Evolutionary conservation across 2,329 filamentous ascomycete species (phyloP).

Genomic region (Exophiala spinifera): DNA sequence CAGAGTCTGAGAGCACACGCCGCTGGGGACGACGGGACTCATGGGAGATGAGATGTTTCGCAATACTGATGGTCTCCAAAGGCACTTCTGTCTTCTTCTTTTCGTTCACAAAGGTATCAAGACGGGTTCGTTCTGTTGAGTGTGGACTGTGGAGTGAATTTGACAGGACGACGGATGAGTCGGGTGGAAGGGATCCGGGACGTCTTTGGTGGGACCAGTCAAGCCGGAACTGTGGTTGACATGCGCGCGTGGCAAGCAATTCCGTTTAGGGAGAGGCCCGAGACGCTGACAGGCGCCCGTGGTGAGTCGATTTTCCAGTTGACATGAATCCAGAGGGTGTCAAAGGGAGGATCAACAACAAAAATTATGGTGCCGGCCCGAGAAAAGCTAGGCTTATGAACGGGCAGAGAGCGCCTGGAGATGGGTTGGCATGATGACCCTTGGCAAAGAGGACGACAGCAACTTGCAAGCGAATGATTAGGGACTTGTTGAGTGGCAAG

Average conservation of each 20-base stretch:
- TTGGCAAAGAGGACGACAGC: background rate
- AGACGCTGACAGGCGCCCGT: background rate
- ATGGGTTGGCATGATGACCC: background rate
- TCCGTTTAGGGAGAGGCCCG: background rate
- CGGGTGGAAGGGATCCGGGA: conserved; percentile 1
- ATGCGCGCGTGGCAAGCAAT: background rate
- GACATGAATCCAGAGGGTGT: background rate
- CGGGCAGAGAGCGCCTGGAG: background rate
- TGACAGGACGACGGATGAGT: conserved; percentile 1
- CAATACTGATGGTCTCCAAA: background rate
- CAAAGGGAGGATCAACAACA: background rate
- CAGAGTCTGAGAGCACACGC: background rate
- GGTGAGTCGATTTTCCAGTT: conserved; percentile 1
- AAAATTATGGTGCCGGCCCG: background rate
- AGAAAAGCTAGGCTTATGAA: background rate
- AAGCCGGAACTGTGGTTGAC: background rate
- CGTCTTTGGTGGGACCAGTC: conserved; percentile 1
- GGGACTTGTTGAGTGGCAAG: conserved; percentile 1
- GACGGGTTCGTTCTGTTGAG: background rate
- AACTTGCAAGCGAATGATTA: background rate
- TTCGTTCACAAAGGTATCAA: too few relatives aligned
- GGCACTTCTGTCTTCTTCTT: too few relatives aligned
- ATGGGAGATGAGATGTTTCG: too few relatives aligned
- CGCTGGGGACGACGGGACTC: background rate
- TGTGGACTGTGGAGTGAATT: background rate